Evolutionary conservation across 805 yeast species (phyloP), one percentile per base, ranked within the genome.

Genomic region (Metschnikowia colocasiae): DNA sequence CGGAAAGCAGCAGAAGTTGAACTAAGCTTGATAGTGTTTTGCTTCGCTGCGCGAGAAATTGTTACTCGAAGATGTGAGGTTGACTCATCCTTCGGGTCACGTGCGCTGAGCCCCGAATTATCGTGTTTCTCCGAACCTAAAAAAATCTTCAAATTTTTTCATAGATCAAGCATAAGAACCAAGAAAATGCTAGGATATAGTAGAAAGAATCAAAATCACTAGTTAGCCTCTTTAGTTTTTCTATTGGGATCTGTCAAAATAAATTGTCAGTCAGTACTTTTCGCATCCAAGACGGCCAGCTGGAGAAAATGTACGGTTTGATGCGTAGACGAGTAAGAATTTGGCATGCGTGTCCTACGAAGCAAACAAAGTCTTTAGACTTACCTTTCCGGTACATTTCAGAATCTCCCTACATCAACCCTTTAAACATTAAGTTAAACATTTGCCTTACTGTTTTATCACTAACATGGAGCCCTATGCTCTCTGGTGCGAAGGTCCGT

Each of bases 1-100:
- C 25, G 5, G 34, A 27, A 29, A 29, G 33, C 34, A 30, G 42
- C 25, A 13, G 42, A 22, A 30, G 15, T n/a, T 26, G 41, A 29
- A 39, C 18, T 6, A 36, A 25, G 29, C 19, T 36, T 9, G 40
- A 12, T 20, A n/a, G 6, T 19, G 25, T 13, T 35, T 35, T 35
- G 27, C 16, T 19, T 19, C 26, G 16, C 19, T 27, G 34, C 33
- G 42, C 22, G 27, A 39, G 42, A 39, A 39, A 29, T 39, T 19
- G 42, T 23, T 29, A 29, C 34, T 27, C 34, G 34, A 29, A 15
- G 26, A 39, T 19, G 27, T 19, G 25, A 13, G 32, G 32, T 38
- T 39, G 42, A 39, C 34, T 39, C 42, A 39, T 39, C 42, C 19
- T 10, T 19, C 26, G 9, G 7, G 19, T 36, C 40, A 36, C 40